Conservation (phyloP, 164 flowering plant species). For the Nymphaea thermarum region DNA sequence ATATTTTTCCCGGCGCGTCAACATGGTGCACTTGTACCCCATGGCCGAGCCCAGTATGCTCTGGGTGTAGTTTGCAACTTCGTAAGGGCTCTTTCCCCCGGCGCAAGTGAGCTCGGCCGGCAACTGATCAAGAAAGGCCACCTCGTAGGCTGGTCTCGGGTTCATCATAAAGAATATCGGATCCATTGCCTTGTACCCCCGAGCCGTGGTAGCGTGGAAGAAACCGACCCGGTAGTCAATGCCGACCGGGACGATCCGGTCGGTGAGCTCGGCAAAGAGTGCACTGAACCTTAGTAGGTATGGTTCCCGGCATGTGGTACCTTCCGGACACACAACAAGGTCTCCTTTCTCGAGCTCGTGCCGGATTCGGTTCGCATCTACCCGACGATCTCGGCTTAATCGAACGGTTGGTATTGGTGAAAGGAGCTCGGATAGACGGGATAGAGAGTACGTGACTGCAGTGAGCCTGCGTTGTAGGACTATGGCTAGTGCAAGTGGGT, state of each 20-base stretch:
- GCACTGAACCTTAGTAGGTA: constrained; percentile 81
- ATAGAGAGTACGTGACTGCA: constrained; percentile 89
- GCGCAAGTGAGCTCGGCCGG: constrained; percentile 88
- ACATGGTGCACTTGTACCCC: constrained; percentile 91
- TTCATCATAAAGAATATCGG: constrained; percentile 95
- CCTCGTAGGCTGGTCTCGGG: constrained; percentile 82
- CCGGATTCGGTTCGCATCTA: constrained; percentile 70
- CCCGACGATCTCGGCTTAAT: constrained; percentile 53
- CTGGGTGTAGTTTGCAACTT: constrained; percentile 89
- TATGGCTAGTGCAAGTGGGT: constrained; percentile 75
- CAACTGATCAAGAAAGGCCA: constrained; percentile 81
- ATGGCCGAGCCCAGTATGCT: constrained; percentile 68
- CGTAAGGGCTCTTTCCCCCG: constrained; percentile 74
- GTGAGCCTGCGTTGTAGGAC: constrained; percentile 64
- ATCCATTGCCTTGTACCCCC: constrained; percentile 88
- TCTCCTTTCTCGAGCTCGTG: constrained; percentile 49
- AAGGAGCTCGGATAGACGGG: constrained; percentile 70
- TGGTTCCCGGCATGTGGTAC: constrained; percentile 94
- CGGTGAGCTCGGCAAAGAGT: constrained; percentile 83
- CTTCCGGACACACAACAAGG: constrained; percentile 86
- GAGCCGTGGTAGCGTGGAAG: constrained; percentile 92
- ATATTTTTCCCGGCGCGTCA: constrained; percentile 90
- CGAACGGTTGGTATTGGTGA: constrained; percentile 92
- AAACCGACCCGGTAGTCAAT: constrained; percentile 87
- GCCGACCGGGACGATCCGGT: constrained; percentile 86